A percentile compares a stretch with the other conserved stretches of the same genome.
phyloP scores from a whole-genome alignment of 352 stramenopile species.

The Phytopythium ostracodes region DNA sequence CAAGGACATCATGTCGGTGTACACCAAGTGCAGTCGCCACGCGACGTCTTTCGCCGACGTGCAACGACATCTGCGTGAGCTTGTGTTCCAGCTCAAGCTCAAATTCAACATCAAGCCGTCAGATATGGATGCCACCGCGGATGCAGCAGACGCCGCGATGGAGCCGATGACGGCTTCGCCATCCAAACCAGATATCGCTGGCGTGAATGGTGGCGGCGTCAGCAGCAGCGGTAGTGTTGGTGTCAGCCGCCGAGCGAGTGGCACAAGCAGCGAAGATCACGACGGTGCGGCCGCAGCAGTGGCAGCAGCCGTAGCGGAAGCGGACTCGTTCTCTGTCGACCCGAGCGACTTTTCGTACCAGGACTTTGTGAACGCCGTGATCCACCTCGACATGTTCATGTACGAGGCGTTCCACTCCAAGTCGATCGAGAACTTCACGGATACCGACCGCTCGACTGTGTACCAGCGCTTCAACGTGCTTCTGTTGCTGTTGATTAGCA shows the following conservation, averaged over 20 bases:
- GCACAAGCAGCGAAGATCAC: not conserved
- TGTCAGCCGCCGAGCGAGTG: not conserved
- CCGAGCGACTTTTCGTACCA: conserved; percentile 48
- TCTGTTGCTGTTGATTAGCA: conserved; percentile 36
- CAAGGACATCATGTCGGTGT: conserved; percentile 35
- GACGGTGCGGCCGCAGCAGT: not conserved
- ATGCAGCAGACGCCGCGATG: not conserved
- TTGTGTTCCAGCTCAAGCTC: conserved; percentile 42
- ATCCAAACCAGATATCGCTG: not conserved
- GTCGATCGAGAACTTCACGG: conserved; percentile 34
- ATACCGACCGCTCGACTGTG: conserved; percentile 28
- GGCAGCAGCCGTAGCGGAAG: not conserved
- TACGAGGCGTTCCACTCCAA: conserved; percentile 57
- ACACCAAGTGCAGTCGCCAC: conserved; percentile 26
- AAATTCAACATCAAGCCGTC: conserved; percentile 48
- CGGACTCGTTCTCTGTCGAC: conserved; percentile 17
- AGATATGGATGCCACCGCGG: conserved; percentile 1
- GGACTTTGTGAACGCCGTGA: conserved; percentile 46
- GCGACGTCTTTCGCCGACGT: conserved; percentile 28
- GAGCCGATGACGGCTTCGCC: not conserved
- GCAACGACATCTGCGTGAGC: conserved; percentile 38
- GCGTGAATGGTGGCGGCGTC: not conserved
- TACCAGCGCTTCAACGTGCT: conserved; percentile 40
- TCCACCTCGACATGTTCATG: conserved; percentile 47
- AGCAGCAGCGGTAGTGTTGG: not conserved